phyloP scores from a whole-genome alignment of 2,329 filamentous ascomycete genomes.

The Phyllosticta citribraziliensis region DNA sequence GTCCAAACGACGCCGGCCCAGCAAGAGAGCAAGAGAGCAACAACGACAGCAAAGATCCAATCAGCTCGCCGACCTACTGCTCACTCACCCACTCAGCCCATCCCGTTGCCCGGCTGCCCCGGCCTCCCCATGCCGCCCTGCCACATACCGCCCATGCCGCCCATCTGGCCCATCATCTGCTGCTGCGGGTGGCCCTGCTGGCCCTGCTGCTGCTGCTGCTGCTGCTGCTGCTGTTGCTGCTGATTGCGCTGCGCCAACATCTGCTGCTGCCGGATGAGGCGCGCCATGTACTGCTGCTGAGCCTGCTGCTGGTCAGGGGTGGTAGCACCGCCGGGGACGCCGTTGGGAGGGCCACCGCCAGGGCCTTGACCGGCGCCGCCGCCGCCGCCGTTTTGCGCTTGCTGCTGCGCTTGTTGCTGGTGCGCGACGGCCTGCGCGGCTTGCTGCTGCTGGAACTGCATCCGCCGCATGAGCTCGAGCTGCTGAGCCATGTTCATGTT shows the following conservation, averaged over 20 bases:
- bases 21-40: no score
- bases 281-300: conserved; percentile 11
- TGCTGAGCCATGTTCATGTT: conserved; percentile 11
- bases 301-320: background rate
- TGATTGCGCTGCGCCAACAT: conserved; percentile 12
- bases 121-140: background rate
- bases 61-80: no score
- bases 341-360: background rate
- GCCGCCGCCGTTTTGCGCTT: background rate
- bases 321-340: background rate
- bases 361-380: background rate
- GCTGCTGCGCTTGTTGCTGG: background rate
- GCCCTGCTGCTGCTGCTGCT: background rate
- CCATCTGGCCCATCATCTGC: conserved; percentile 11
- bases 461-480: conserved; percentile 16
- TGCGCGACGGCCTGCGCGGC: background rate
- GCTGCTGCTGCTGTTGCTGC: conserved; percentile 20
- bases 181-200: conserved; percentile 16
- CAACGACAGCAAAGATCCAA: no score
- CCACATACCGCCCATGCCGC: conserved; percentile 6
- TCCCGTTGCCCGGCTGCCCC: background rate
- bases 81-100: no score
- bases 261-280: conserved; percentile 16
- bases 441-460: conserved; percentile 14
- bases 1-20: no score